A percentile compares a stretch with the other conserved stretches of the same genome.
These are phyloP conservation scores for Amesomyces nigricolor DNA, from an alignment of 2,329 filamentous ascomycete species.

Conservation along the genomic window DNA sequence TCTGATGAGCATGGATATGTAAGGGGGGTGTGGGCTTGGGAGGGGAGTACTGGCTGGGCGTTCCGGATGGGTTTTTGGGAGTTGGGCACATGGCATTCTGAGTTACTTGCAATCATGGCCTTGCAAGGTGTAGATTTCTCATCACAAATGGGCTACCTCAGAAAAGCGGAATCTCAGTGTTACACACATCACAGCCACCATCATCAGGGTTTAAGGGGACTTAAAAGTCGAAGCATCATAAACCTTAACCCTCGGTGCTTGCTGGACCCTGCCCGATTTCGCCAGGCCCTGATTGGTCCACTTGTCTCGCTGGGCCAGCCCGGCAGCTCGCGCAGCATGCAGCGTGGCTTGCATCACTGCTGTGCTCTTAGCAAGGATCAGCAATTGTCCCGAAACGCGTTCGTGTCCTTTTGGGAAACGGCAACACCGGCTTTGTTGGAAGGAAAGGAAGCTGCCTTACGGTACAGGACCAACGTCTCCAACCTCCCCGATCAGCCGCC, in stretches of 20 bases:
- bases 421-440: background rate
- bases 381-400: conserved; percentile 14
- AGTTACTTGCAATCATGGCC: background rate
- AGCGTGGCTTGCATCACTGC: conserved; percentile 19
- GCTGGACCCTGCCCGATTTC: background rate
- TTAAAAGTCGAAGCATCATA: background rate
- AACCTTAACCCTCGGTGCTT: background rate
- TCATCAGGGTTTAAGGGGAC: too few relatives aligned
- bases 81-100: background rate
- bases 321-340: background rate
- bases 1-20: conserved; percentile 77
- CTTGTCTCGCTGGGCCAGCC: background rate
- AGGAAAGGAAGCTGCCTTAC: background rate
- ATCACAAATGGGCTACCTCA: too few relatives aligned
- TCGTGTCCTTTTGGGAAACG: conserved; percentile 17
- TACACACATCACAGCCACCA: too few relatives aligned
- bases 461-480: background rate
- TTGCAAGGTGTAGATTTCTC: too few relatives aligned
- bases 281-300: conserved; percentile 1
- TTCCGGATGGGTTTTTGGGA: background rate
- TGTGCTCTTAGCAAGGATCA: conserved; percentile 12
- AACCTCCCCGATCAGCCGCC: background rate
- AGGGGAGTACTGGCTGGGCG: background rate
- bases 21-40: conserved; percentile 19
- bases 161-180: too few relatives aligned